Base-by-base conservation (phyloP, 805 yeast genomes). In the Lipomyces spencermartinsiae region DNA sequence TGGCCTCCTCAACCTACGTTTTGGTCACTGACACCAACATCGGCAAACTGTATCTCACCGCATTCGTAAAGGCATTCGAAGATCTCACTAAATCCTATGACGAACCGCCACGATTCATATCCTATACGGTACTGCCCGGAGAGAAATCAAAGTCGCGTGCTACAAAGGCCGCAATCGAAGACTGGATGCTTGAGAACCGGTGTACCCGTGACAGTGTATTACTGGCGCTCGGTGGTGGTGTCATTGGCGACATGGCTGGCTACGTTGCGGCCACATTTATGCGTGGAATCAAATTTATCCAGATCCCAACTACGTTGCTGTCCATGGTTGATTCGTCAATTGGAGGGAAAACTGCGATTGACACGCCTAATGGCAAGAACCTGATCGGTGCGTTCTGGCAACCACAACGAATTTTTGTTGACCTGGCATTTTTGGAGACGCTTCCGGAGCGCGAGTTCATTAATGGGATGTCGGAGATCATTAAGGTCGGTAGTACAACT, bases 241-340 rank as follows among this genome's bases (percentile, higher is more conserved):
- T 95, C 62, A 94, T 95, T 79, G 99, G 99, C 68, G 99, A 95
- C 77, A 94, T 95, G 99, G 91, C 94, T 73, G 99, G 99, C 3
- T 95, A 87, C 78, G 98, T 95, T 55, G 99, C 99, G n/a, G 94
- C 99, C 39, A 95, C 99, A 1, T 95, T 95, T 79, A 95, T 95
- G 99, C 86, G 99, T 78, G 99, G 99, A 66, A 97, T 95, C 8
- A 85, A 97, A 71, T 92, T 93, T 66, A 89, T 93, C 57, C 99
- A 95, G 79, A 84, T 95, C 35, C 99, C 99, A 65, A 95, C 99
- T 6, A 91, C 97, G 43, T 80, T 95, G 71, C 84, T 95, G 71
- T 89, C 99, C 8, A 95, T 95, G 99, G 99, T 95, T 43, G 99
- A 95, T 79, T 93, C 98, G 10, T 92, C 98, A 4, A 92, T 95